A percentile compares a stretch with the other conserved stretches of the same genome.
phyloP scores from a whole-genome alignment of 495 filamentous ascomycete species.

The Tuber brumale region DNA sequence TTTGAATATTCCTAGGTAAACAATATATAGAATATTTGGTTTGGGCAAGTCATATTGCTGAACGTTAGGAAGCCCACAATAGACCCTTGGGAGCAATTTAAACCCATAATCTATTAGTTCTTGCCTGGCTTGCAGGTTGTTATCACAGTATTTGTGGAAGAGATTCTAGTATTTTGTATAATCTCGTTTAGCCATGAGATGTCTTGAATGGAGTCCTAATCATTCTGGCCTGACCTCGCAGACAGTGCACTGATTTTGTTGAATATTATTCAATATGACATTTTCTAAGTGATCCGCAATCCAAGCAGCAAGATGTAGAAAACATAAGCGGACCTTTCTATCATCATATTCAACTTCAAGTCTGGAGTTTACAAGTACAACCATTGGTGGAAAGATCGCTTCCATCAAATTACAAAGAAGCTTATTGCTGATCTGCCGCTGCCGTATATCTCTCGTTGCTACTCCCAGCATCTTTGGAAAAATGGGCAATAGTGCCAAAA shows the following conservation, averaged over 20 bases:
- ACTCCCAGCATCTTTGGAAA: not conserved
- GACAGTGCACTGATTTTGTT: not conserved
- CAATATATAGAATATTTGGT: not conserved
- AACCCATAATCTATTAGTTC: not conserved
- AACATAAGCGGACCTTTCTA: not conserved
- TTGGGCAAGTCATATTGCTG: not conserved
- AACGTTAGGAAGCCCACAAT: not conserved
- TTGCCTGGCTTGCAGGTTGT: not conserved
- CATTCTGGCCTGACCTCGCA: not conserved
- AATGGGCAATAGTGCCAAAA: not conserved
- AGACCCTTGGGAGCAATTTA: not conserved
- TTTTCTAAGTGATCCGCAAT: conserved; percentile 5
- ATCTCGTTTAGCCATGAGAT: not conserved
- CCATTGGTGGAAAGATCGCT: not conserved
- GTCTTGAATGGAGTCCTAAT: not conserved
- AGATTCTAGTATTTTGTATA: not conserved
- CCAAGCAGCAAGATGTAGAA: not conserved
- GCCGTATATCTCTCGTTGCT: not conserved
- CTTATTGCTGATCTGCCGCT: not conserved
- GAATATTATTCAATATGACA: not conserved
- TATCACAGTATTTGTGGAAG: not conserved
- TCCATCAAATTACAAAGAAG: not conserved
- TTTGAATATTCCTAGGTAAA: not conserved
- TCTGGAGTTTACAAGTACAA: not conserved
- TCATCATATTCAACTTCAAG: not conserved